Evolutionary conservation across 257 asterid species (phyloP).

Genomic region (Oldenlandia corymbosa): DNA sequence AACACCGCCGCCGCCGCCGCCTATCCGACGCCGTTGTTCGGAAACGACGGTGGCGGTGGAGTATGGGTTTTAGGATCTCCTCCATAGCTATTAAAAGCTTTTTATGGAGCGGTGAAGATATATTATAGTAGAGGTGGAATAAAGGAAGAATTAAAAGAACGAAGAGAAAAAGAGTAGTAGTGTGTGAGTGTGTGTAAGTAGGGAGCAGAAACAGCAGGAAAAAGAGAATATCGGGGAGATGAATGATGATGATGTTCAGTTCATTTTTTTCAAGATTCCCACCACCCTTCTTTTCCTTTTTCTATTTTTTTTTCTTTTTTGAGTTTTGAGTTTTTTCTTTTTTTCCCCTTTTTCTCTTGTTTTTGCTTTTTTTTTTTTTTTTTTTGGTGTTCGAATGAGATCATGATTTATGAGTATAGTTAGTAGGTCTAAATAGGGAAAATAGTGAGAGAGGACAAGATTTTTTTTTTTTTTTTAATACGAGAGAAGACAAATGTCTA

Average conservation of each 20-base stretch:
- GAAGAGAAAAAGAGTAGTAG: background rate
- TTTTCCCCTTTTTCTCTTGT: constrained; percentile 17
- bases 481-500: too few species aligned
- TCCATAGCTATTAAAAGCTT: too few species aligned
- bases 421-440: too few species aligned
- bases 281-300: background rate
- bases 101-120: too few species aligned
- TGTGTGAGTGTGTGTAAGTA: background rate
- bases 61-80: constrained; percentile 16
- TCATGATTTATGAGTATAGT: background rate
- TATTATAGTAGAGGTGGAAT: too few species aligned
- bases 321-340: constrained; percentile 15
- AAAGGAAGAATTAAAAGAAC: too few species aligned
- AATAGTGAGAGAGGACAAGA: too few species aligned
- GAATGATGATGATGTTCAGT: too few species aligned
- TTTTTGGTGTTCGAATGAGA: constrained; percentile 10
- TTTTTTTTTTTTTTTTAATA: too few species aligned
- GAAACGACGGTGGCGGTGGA: too few species aligned
- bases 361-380: background rate
- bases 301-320: constrained; percentile 9
- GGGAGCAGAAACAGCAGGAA: background rate
- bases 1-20: constrained; percentile 14
- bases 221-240: constrained; percentile 24
- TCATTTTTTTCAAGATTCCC: background rate
- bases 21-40: too few species aligned